phyloP scores from a whole-genome alignment of 2,329 filamentous ascomycete species.

The Tolypocladium nubicola region DNA sequence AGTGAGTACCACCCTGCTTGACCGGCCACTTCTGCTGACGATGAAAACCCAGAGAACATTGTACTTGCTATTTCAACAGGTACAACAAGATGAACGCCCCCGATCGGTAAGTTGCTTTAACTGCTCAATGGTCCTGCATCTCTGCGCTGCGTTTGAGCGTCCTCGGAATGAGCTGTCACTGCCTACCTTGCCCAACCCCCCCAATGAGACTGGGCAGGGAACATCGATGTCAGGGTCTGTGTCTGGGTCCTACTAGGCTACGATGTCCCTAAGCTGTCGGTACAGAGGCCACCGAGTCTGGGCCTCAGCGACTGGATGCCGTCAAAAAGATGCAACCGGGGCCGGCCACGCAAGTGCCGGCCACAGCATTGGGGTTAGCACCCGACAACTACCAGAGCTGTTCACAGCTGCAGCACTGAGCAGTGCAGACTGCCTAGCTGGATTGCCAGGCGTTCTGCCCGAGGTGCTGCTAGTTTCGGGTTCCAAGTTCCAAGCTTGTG shows the following conservation, averaged over 20 bases:
- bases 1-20: background rate
- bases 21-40: background rate
- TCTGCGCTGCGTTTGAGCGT: background rate
- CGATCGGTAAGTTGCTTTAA: constrained; percentile 34
- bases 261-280: background rate
- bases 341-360: background rate
- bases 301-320: background rate
- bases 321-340: background rate
- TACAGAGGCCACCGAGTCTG: background rate
- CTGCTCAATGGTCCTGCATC: background rate
- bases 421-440: background rate
- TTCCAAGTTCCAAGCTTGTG: background rate
- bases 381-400: background rate
- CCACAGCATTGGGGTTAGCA: background rate
- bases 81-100: constrained; percentile 41
- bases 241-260: background rate
- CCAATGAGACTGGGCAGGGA: background rate
- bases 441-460: background rate
- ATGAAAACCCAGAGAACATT: background rate
- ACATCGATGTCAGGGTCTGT: background rate
- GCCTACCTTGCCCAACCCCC: background rate
- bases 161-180: background rate
- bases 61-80: background rate
- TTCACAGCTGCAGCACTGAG: background rate
- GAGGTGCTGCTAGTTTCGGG: background rate